Evolutionary conservation across 1,284 basidiomycete species (phyloP).

Genomic region (Apiotrichum brassicae): DNA sequence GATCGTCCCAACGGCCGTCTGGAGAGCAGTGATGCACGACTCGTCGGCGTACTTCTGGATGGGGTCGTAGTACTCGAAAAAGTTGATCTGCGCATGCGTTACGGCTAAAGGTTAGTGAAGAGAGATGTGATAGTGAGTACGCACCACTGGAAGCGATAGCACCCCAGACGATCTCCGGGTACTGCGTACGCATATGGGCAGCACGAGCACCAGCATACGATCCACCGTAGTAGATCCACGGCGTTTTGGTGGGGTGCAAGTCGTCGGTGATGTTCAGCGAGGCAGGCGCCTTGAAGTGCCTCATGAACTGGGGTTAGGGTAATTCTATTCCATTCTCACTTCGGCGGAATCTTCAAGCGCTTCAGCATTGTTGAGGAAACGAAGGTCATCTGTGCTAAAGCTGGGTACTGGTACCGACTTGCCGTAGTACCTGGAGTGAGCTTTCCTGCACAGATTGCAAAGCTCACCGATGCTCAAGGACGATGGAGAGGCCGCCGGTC

Average conservation of each 20-base stretch:
- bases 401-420: conserved; percentile 61
- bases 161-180: conserved; percentile 78
- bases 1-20: conserved; percentile 58
- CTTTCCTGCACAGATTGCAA: background rate
- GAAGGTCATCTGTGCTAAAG: conserved; percentile 70
- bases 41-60: conserved; percentile 69
- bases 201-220: conserved; percentile 80
- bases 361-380: conserved; percentile 83
- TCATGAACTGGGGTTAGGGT: conserved; percentile 61
- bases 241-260: conserved; percentile 50
- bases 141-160: conserved; percentile 79
- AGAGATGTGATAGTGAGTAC: conserved; percentile 1
- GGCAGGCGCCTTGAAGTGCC: conserved; percentile 60
- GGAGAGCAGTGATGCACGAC: conserved; percentile 64
- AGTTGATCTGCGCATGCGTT: conserved; percentile 52
- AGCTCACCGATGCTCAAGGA: conserved; percentile 77
- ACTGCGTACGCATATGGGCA: conserved; percentile 74
- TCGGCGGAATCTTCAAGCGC: conserved; percentile 83
- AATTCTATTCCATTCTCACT: conserved; percentile 15
- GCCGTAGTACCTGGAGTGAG: conserved; percentile 49
- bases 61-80: conserved; percentile 68
- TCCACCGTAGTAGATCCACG: conserved; percentile 92
- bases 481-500: conserved; percentile 74
- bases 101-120: conserved; percentile 33
- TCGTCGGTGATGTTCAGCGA: conserved; percentile 59